Percentiles rank a stretch among this genome's conserved stretches.
phyloP scores from a whole-genome alignment of 2,329 filamentous ascomycete species.

The Hawksworthiomyces lignivorus region DNA sequence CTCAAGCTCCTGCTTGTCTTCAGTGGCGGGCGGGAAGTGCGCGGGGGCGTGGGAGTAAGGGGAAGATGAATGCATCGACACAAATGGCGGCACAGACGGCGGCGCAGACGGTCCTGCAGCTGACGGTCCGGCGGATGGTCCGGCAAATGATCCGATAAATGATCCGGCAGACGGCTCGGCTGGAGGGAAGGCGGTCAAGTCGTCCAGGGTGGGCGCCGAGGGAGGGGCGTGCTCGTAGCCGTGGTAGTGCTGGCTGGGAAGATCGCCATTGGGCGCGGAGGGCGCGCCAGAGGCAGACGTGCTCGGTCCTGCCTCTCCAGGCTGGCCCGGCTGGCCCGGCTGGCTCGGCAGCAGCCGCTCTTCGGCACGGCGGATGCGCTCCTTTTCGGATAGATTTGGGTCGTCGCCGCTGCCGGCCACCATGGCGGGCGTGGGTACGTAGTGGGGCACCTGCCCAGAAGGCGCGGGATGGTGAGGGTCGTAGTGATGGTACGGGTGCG shows the following conservation, averaged over 20 bases:
- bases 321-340: constrained; percentile 67
- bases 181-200: constrained; percentile 22
- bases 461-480: constrained; percentile 17
- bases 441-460: constrained; percentile 29
- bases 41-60: not conserved
- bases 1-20: constrained; percentile 78
- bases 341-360: constrained; percentile 72
- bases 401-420: constrained; percentile 38
- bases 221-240: constrained; percentile 25
- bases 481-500: constrained; percentile 20
- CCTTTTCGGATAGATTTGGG: constrained; percentile 68
- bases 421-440: constrained; percentile 53
- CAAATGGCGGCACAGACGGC: constrained; percentile 13
- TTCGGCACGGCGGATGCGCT: constrained; percentile 70
- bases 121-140: no score
- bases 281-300: constrained; percentile 24
- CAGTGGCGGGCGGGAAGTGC: constrained; percentile 28
- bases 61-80: constrained; percentile 3
- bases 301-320: constrained; percentile 37
- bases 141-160: no score
- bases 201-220: constrained; percentile 39
- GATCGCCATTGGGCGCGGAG: not conserved
- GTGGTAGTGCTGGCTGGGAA: constrained; percentile 1
- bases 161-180: not conserved
- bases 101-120: no score